A percentile compares a stretch with the other conserved stretches of the same genome.
These are phyloP conservation scores for Penicillium turbatum DNA, from an alignment of 495 filamentous ascomycete genomes.

Conservation along the genomic window DNA sequence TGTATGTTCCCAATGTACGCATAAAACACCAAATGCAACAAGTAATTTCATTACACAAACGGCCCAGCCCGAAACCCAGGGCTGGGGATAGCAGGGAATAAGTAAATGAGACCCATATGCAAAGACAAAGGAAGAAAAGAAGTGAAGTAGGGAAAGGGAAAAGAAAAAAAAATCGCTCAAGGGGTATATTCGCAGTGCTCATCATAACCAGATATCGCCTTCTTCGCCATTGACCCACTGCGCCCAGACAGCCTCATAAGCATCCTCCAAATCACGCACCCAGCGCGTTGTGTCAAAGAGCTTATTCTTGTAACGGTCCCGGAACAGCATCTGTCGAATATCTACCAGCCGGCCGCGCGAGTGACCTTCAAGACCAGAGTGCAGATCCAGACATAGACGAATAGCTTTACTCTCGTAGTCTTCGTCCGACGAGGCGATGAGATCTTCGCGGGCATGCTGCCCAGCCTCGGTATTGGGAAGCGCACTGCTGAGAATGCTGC, in stretches of 20 bases:
- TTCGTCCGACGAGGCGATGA: slow-evolving; percentile 73
- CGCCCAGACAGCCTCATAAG: slow-evolving; percentile 84
- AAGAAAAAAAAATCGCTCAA: slow-evolving; percentile 34
- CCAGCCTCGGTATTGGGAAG: slow-evolving; percentile 68
- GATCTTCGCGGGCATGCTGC: slow-evolving; percentile 60
- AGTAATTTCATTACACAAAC: slow-evolving; percentile 1
- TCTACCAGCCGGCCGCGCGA: slow-evolving; percentile 66
- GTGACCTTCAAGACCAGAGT: slow-evolving; percentile 52
- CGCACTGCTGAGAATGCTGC: slow-evolving; percentile 86
- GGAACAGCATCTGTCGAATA: slow-evolving; percentile 73
- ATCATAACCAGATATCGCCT: slow-evolving; percentile 78
- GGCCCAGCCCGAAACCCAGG: background rate
- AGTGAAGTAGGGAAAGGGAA: background rate
- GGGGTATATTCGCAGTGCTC: slow-evolving; percentile 38
- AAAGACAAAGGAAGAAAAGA: background rate
- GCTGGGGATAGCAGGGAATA: background rate
- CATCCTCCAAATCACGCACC: slow-evolving; percentile 86
- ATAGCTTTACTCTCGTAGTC: slow-evolving; percentile 81
- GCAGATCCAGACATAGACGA: slow-evolving; percentile 61
- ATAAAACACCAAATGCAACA: slow-evolving; percentile 4
- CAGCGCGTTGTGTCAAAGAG: slow-evolving; percentile 91
- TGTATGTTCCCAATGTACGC: background rate
- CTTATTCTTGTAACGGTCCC: slow-evolving; percentile 73
- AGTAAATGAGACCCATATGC: background rate
- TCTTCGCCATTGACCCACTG: slow-evolving; percentile 82